phyloP scores from a whole-genome alignment of 495 filamentous ascomycete species.

The Aspergillus bertholletiae region DNA sequence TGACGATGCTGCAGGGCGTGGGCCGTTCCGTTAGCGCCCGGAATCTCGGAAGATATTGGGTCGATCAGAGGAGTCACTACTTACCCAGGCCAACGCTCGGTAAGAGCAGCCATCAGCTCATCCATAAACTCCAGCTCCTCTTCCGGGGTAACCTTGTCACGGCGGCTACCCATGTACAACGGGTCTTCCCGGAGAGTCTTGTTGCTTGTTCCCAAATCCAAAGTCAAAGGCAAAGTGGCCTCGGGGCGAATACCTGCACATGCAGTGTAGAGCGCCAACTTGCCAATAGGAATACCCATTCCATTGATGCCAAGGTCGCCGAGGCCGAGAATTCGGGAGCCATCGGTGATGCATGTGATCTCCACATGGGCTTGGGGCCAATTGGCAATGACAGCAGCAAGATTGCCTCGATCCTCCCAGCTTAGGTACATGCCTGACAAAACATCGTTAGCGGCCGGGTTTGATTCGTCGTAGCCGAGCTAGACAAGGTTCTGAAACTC shows the following conservation, averaged over 20 bases:
- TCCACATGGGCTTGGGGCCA: constrained; percentile 87
- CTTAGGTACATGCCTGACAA: constrained; percentile 75
- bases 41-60: constrained; percentile 13
- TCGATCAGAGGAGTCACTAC: constrained; percentile 19
- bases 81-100: constrained; percentile 79
- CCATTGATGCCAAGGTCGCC: constrained; percentile 96
- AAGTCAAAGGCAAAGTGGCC: constrained; percentile 83
- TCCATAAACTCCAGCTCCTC: constrained; percentile 94
- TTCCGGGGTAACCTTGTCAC: constrained; percentile 72
- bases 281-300: constrained; percentile 97
- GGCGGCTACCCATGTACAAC: constrained; percentile 85
- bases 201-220: constrained; percentile 91
- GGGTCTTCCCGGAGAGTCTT: constrained; percentile 85
- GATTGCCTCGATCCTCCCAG: constrained; percentile 81
- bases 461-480: constrained; percentile 17
- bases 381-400: constrained; percentile 78
- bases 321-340: constrained; percentile 91
- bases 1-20: constrained; percentile 64
- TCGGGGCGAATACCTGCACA: constrained; percentile 94
- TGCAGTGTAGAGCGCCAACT: constrained; percentile 90
- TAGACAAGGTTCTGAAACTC: constrained; percentile 18
- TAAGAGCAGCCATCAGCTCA: constrained; percentile 91
- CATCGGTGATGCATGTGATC: constrained; percentile 96
- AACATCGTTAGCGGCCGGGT: constrained; percentile 26
- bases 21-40: constrained; percentile 21